A percentile compares a stretch with the other conserved stretches of the same genome.
Conservation (phyloP, 768 basidiomycete species). For the Leucocoprinus leucothites region DNA sequence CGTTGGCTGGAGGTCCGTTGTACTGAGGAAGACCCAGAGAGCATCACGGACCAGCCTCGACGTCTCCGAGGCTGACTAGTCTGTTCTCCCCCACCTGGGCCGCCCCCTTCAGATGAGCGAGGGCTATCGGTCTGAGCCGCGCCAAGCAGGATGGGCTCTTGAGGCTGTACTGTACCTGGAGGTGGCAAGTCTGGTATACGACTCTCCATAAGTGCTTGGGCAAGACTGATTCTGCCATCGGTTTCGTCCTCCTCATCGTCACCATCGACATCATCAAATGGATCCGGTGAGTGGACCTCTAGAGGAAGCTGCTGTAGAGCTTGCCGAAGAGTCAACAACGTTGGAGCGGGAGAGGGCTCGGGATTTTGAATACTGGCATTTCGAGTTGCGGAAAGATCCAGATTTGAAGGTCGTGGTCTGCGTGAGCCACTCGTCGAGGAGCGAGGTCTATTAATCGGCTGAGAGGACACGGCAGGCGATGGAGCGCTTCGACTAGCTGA, state of each 20-base stretch:
- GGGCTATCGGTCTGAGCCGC: conserved; percentile 31
- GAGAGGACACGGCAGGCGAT: conserved; percentile 19
- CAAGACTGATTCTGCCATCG: conserved; percentile 67
- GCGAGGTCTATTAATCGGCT: conserved; percentile 28
- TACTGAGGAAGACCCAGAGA: conserved; percentile 3
- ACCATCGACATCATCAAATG: conserved; percentile 29
- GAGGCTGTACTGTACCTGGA: conserved; percentile 57
- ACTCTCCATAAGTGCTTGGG: conserved; percentile 74
- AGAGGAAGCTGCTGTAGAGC: conserved; percentile 51
- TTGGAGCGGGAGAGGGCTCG: conserved; percentile 60
- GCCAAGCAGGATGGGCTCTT: conserved; percentile 65
- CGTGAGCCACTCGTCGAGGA: conserved; percentile 29
- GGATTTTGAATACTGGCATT: conserved; percentile 32
- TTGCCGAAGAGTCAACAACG: conserved; percentile 63
- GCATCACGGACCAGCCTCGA: conserved; percentile 17
- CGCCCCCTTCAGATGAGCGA: conserved; percentile 37
- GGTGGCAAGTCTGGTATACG: conserved; percentile 75
- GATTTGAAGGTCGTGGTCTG: conserved; percentile 62
- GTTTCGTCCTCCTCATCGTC: conserved; percentile 63
- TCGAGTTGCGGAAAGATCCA: conserved; percentile 52
- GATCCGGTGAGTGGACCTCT: conserved; percentile 27
- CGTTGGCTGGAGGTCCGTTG: conserved; percentile 21
- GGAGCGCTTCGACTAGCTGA: conserved; percentile 27
- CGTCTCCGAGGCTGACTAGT: conserved; percentile 12
- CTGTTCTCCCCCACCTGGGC: conserved; percentile 20